phyloP scores from a whole-genome alignment of 257 asterid species.

The Marsdenia floribunda region DNA sequence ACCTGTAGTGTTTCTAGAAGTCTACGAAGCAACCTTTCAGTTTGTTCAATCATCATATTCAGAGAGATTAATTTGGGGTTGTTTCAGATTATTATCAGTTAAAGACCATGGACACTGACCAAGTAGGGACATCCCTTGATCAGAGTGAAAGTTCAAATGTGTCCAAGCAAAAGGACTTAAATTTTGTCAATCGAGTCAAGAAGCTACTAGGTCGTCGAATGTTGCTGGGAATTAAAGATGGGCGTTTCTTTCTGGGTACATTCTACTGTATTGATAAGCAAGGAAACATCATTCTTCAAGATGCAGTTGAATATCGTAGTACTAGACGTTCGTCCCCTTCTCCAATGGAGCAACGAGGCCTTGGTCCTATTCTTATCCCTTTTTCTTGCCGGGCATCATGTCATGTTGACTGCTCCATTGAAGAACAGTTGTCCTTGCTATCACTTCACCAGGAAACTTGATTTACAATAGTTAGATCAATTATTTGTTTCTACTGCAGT shows the following conservation, averaged over 20 bases:
- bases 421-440: conserved; percentile 57
- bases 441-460: conserved; percentile 39
- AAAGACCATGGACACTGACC: conserved; percentile 14
- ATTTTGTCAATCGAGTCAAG: conserved; percentile 44
- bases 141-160: conserved; percentile 27
- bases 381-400: conserved; percentile 65
- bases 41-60: not conserved
- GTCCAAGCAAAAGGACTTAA: conserved; percentile 29
- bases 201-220: conserved; percentile 53
- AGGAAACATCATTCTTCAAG: conserved; percentile 91
- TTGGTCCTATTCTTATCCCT: conserved; percentile 86
- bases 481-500: not conserved
- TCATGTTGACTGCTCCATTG: conserved; percentile 67
- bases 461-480: not conserved
- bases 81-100: not conserved
- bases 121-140: conserved; percentile 4
- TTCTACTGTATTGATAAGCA: conserved; percentile 90
- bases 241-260: conserved; percentile 68
- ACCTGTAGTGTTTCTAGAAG: not conserved
- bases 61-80: not conserved
- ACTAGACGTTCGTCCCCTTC: conserved; percentile 65
- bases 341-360: conserved; percentile 79
- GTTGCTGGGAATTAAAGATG: conserved; percentile 78
- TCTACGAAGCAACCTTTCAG: not conserved
- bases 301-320: conserved; percentile 86